These are phyloP conservation scores for Ogataea zsoltii DNA, from an alignment of 805 yeast genomes.

Conservation along the genomic window DNA sequence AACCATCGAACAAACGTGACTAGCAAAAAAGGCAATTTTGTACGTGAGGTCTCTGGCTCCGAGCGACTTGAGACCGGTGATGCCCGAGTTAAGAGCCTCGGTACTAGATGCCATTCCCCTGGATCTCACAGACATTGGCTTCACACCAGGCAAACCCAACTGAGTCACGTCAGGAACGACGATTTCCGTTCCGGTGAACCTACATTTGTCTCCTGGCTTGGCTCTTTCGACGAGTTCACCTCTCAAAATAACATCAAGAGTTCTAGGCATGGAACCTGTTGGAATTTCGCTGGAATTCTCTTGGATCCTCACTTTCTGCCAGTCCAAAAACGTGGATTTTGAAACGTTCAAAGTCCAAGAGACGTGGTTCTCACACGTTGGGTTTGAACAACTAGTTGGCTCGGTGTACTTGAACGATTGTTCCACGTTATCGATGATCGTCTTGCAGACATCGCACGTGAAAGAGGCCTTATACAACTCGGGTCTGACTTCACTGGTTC, in stretches of 20 bases:
- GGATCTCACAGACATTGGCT: conserved; percentile 72
- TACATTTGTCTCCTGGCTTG: conserved; percentile 95
- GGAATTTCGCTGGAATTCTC: conserved; percentile 97
- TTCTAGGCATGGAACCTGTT: conserved; percentile 98
- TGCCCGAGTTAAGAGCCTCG: conserved; percentile 80
- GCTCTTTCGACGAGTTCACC: conserved; percentile 96
- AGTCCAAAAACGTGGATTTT: conserved; percentile 86
- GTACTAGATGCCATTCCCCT: conserved; percentile 51
- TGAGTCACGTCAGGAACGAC: conserved; percentile 95
- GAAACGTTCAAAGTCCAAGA: conserved; percentile 82
- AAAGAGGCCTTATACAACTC: conserved; percentile 86
- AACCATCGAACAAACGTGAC: conserved; percentile 75
- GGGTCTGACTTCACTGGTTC: conserved; percentile 96
- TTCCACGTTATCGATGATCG: conserved; percentile 84
- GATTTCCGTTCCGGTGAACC: conserved; percentile 90
- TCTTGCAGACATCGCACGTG: conserved; percentile 84
- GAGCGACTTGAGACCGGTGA: conserved; percentile 82
- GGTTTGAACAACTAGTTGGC: conserved; percentile 88
- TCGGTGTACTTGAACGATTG: conserved; percentile 93
- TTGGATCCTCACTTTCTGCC: conserved; percentile 95
- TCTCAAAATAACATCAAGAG: conserved; percentile 85
- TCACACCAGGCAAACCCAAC: conserved; percentile 91
- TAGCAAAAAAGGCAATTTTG: conserved; percentile 86
- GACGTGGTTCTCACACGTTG: conserved; percentile 82
- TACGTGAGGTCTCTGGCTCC: conserved; percentile 95